Conservation (phyloP, 75 land plant genomes). For the Selaginella tamariscina region DNA sequence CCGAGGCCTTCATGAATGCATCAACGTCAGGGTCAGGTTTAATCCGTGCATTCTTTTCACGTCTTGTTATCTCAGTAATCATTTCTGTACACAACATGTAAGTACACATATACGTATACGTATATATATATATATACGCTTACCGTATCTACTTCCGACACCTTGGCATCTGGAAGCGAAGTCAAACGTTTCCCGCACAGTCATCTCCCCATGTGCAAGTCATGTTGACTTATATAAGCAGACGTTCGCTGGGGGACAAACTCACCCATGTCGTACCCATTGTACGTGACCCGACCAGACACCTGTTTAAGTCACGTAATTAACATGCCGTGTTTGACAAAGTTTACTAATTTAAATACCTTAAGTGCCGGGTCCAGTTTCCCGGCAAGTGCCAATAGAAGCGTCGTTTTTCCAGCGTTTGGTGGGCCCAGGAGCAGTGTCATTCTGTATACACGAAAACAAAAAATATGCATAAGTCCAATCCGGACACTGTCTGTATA, state of each 20-base stretch:
- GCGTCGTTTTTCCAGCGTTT: neutral
- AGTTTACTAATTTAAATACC: neutral
- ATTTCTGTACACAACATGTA: conserved; percentile 13
- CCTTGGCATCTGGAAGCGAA: conserved; percentile 17
- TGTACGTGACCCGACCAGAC: conserved; percentile 4
- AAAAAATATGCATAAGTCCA: neutral
- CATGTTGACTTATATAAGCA: conserved; percentile 16
- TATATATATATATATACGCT: no score
- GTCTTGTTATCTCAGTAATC: neutral
- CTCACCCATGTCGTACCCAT: conserved; percentile 4
- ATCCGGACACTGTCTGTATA: no score
- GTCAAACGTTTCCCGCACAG: conserved; percentile 14
- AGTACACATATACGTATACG: no score
- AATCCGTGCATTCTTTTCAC: conserved; percentile 14
- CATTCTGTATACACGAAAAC: neutral
- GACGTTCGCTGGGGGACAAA: conserved; percentile 18
- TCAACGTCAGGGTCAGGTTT: conserved; percentile 14
- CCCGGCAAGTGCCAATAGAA: neutral
- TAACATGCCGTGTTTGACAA: no score
- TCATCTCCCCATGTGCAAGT: conserved; percentile 17
- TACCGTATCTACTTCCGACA: conserved; percentile 12
- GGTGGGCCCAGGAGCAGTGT: neutral
- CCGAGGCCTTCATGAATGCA: conserved; percentile 16
- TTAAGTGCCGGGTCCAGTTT: neutral
- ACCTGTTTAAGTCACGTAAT: conserved; percentile 1